Percentiles rank a stretch among this genome's conserved stretches.
Evolutionary conservation across 1,139 yeast genomes (phyloP).

Genomic region (Magnusiomyces sp.): DNA sequence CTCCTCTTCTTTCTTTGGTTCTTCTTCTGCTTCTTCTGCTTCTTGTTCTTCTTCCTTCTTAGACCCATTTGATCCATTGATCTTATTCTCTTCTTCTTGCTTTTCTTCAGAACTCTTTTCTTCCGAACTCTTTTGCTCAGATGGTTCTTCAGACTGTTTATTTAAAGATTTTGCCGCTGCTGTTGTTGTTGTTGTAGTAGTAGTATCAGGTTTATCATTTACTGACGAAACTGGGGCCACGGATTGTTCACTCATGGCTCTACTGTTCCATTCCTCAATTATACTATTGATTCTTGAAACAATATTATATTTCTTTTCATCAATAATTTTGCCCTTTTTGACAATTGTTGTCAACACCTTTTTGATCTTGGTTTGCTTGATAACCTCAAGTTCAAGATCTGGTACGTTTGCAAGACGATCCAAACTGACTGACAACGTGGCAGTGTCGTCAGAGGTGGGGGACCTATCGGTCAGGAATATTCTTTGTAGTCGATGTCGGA

Average conservation of each 20-base stretch:
- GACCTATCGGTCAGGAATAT: constrained; percentile 24
- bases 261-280: constrained; percentile 26
- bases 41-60: too few relatives aligned
- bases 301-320: constrained; percentile 24
- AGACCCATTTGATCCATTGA: too few relatives aligned
- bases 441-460: constrained; percentile 22
- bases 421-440: constrained; percentile 21
- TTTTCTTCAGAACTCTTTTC: too few relatives aligned
- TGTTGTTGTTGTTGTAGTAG: too few relatives aligned
- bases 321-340: constrained; percentile 22
- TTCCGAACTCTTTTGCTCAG: too few relatives aligned
- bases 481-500: constrained; percentile 30
- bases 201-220: too few relatives aligned
- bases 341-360: constrained; percentile 29
- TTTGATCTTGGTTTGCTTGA: constrained; percentile 31
- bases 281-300: constrained; percentile 22
- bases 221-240: too few relatives aligned
- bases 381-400: constrained; percentile 30
- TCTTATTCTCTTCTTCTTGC: too few relatives aligned
- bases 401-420: constrained; percentile 26
- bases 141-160: too few relatives aligned
- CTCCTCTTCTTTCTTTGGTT: too few relatives aligned
- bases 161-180: too few relatives aligned
- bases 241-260: background rate
- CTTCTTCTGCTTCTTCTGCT: too few relatives aligned